Evolutionary conservation across 1,139 yeast genomes (phyloP).

Genomic region (Yamadazyma trypodendri): DNA sequence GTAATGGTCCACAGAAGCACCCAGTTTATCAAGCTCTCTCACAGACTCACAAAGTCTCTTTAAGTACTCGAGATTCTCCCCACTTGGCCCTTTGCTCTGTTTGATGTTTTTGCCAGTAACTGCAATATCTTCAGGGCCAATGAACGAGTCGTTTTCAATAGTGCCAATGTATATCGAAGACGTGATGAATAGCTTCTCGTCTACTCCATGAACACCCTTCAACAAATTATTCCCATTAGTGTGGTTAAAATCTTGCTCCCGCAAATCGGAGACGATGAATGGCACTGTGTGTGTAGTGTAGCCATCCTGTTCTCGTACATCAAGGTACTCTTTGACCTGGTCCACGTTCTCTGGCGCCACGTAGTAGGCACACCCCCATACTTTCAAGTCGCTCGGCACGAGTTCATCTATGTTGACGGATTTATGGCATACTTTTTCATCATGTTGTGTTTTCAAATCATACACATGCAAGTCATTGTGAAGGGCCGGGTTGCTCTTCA

Average conservation of each 20-base stretch:
- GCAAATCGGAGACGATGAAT: constrained; percentile 49
- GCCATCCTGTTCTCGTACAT: constrained; percentile 86
- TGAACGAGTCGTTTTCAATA: constrained; percentile 72
- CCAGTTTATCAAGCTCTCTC: constrained; percentile 36
- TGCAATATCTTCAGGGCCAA: constrained; percentile 69
- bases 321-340: constrained; percentile 66
- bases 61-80: constrained; percentile 73
- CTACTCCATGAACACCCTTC: constrained; percentile 19
- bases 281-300: constrained; percentile 71
- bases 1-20: constrained; percentile 33
- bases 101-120: constrained; percentile 63
- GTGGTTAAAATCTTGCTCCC: constrained; percentile 20
- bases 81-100: constrained; percentile 72
- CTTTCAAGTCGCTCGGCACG: constrained; percentile 48
- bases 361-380: constrained; percentile 82
- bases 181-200: constrained; percentile 43
- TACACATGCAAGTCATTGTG: constrained; percentile 45
- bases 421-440: constrained; percentile 9
- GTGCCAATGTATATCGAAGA: constrained; percentile 81
- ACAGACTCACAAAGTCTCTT: constrained; percentile 54
- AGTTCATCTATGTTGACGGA: constrained; percentile 19
- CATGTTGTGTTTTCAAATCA: constrained; percentile 25
- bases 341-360: constrained; percentile 65
- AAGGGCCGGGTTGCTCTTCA: constrained; percentile 40
- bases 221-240: too few species aligned